Percentiles rank a stretch among this genome's conserved stretches.
Evolutionary conservation across 2,329 filamentous ascomycete genomes (phyloP).

Genomic region (Plectosphaerella plurivora): DNA sequence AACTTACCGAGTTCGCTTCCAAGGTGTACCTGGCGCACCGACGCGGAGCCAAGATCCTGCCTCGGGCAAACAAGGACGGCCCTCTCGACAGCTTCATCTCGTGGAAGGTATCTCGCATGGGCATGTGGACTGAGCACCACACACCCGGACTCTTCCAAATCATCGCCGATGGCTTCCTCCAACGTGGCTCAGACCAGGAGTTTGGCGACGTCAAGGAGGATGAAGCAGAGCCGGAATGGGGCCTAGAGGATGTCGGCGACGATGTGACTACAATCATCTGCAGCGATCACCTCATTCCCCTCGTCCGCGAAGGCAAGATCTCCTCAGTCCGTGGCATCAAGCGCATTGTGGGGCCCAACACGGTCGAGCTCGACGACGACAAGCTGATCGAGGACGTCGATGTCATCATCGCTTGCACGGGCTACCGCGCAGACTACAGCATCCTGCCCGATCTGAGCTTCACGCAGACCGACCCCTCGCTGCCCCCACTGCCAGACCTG

Average conservation of each 20-base stretch:
- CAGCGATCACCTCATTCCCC: conserved; percentile 2
- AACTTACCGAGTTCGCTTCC: conserved; percentile 12
- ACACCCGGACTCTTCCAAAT: conserved; percentile 10
- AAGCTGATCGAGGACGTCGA: conserved; percentile 19
- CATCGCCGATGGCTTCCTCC: conserved; percentile 11
- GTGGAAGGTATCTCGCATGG: conserved; percentile 13
- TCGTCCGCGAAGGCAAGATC: background rate
- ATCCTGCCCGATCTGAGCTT: conserved; percentile 18
- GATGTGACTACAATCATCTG: background rate
- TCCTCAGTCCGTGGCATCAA: background rate
- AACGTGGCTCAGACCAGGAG: background rate
- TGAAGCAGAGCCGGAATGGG: conserved; percentile 2
- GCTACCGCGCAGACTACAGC: conserved; percentile 25
- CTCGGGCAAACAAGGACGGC: conserved; percentile 12
- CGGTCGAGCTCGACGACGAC: conserved; percentile 23
- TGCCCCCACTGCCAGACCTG: conserved; percentile 26
- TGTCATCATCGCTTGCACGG: conserved; percentile 27
- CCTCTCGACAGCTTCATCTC: conserved; percentile 14
- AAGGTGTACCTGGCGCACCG: conserved; percentile 18
- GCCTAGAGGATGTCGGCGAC: background rate
- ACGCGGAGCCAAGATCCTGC: conserved; percentile 15
- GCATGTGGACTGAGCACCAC: conserved; percentile 12
- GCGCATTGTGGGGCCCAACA: conserved; percentile 15
- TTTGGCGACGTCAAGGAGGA: background rate
- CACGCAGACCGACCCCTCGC: conserved; percentile 17